These are phyloP conservation scores for Erodium chrysanthum DNA, from an alignment of 441 rosid species.

Conservation along the genomic window DNA sequence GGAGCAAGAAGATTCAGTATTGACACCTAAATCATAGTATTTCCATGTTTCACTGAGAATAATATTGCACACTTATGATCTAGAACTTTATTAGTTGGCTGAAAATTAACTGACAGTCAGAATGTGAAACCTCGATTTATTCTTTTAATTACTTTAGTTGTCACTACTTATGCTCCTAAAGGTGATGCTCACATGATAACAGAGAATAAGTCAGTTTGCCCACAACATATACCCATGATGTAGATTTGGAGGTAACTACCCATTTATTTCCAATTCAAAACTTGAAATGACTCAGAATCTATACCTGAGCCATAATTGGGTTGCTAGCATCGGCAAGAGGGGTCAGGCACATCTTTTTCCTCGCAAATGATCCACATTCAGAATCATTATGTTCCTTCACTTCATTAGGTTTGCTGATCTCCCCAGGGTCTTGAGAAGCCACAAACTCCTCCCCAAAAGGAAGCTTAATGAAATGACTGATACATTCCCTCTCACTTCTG, in stretches of 20 bases:
- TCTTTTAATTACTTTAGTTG: neutral
- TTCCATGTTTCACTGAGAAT: neutral
- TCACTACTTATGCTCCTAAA: neutral
- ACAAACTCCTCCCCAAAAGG: constrained; percentile 68
- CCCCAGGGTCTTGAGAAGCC: constrained; percentile 37
- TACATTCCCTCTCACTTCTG: constrained; percentile 76
- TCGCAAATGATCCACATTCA: constrained; percentile 34
- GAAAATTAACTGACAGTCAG: neutral
- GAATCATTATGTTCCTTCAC: constrained; percentile 24
- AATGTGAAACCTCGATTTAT: neutral
- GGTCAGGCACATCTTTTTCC: constrained; percentile 52
- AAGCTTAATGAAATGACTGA: constrained; percentile 68
- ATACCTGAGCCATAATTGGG: constrained; percentile 96
- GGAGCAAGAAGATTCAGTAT: neutral
- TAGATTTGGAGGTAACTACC: neutral
- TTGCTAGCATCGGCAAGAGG: constrained; percentile 97
- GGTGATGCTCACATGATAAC: neutral
- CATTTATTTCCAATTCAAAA: neutral
- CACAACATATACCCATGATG: neutral
- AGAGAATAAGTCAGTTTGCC: neutral
- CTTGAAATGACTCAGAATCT: constrained; percentile 1
- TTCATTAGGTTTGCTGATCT: constrained; percentile 25
- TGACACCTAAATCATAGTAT: neutral
- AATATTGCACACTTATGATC: neutral
- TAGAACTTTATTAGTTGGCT: neutral